phyloP scores from a whole-genome alignment of 2,329 filamentous ascomycete genomes.

The Ilyonectria sp. region DNA sequence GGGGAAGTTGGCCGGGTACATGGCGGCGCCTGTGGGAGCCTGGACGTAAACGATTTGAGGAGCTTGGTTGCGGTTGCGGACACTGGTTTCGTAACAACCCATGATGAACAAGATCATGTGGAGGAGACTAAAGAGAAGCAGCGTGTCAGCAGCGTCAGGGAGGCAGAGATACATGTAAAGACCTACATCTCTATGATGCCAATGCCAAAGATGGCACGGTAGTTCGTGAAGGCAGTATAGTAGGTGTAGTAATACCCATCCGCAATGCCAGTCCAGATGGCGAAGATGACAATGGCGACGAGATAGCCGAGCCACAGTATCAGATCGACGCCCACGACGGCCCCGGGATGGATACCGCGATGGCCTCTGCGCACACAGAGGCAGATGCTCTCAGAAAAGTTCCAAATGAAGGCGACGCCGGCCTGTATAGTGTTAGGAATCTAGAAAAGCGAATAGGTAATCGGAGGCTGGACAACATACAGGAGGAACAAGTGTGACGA shows the following conservation, averaged over 20 bases:
- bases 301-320: conserved; percentile 34
- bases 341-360: conserved; percentile 32
- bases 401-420: conserved; percentile 30
- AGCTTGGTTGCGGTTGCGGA: conserved; percentile 32
- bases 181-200: conserved; percentile 25
- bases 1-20: conserved; percentile 18
- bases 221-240: background rate
- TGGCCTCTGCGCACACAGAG: conserved; percentile 28
- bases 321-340: conserved; percentile 33
- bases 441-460: background rate
- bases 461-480: conserved; percentile 8
- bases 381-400: conserved; percentile 29
- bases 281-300: background rate
- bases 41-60: conserved; percentile 36
- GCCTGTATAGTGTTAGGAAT: background rate
- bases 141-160: background rate
- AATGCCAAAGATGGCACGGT: conserved; percentile 18
- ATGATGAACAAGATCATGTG: conserved; percentile 44
- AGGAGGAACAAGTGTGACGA: conserved; percentile 18
- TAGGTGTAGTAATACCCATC: conserved; percentile 3
- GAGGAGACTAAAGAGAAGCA: conserved; percentile 22
- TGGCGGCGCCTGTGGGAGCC: background rate
- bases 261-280: background rate
- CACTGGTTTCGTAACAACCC: conserved; percentile 40
- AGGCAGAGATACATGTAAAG: background rate